Conservation (phyloP, 2,329 filamentous ascomycete genomes). For the Aspergillus hortae region DNA sequence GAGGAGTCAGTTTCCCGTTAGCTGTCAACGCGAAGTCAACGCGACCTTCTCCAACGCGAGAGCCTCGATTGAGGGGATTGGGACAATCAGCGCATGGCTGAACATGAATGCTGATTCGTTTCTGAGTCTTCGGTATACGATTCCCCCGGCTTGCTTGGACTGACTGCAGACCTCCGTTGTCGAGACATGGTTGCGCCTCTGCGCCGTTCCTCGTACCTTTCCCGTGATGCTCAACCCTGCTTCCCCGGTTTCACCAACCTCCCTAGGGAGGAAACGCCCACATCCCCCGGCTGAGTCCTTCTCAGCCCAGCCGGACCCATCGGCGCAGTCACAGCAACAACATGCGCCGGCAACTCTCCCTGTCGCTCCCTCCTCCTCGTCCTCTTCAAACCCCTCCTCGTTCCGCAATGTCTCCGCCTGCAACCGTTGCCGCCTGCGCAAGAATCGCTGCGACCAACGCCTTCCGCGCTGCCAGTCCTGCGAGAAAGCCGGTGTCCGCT, state of each 20-base stretch:
- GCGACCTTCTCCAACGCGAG: slow-evolving; percentile 4
- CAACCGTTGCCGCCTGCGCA: slow-evolving; percentile 85
- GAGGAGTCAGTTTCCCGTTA: slow-evolving; percentile 10
- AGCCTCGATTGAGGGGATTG: slow-evolving; percentile 2
- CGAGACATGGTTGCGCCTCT: slow-evolving; percentile 31
- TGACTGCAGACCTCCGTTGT: slow-evolving; percentile 16
- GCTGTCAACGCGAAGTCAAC: background rate
- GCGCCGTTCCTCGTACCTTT: slow-evolving; percentile 20
- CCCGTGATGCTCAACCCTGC: slow-evolving; percentile 33
- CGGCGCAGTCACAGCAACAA: slow-evolving; percentile 17
- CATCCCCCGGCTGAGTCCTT: slow-evolving; percentile 27
- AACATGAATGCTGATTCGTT: slow-evolving; percentile 29
- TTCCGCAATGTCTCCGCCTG: slow-evolving; percentile 92
- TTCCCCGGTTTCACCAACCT: slow-evolving; percentile 28
- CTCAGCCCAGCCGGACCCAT: slow-evolving; percentile 17
- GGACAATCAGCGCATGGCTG: slow-evolving; percentile 14
- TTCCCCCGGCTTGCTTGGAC: slow-evolving; percentile 8
- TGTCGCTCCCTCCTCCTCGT: slow-evolving; percentile 5
- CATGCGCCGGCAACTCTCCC: slow-evolving; percentile 15
- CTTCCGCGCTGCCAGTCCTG: slow-evolving; percentile 87
- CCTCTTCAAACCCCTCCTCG: slow-evolving; percentile 37
- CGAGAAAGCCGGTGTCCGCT: slow-evolving; percentile 86
- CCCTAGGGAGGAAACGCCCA: slow-evolving; percentile 36
- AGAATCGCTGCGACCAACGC: slow-evolving; percentile 93
- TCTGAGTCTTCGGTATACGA: slow-evolving; percentile 13